These are phyloP conservation scores for Mucor racemosus DNA, from an alignment of 371 early-diverging fungal genomes.

Conservation along the genomic window DNA sequence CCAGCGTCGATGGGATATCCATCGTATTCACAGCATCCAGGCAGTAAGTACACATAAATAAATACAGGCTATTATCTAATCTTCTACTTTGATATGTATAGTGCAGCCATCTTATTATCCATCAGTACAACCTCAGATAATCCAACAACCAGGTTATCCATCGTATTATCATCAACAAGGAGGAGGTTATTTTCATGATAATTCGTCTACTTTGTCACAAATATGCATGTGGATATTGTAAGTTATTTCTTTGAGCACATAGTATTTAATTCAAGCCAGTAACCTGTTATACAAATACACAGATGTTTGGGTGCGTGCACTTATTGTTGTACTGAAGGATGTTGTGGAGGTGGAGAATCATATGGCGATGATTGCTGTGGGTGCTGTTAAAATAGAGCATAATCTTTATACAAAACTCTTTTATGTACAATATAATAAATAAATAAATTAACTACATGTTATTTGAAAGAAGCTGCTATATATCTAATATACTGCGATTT, in stretches of 20 bases:
- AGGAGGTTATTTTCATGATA: neutral
- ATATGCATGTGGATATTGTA: conserved; percentile 3
- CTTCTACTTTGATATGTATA: neutral
- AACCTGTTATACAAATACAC: neutral
- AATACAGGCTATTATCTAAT: neutral
- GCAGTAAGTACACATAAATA: neutral
- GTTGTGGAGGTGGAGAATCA: neutral
- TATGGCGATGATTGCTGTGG: neutral
- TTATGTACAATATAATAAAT: neutral
- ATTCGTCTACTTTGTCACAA: neutral
- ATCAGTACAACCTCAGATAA: neutral
- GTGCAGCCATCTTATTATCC: conserved; percentile 1
- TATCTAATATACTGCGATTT: too few relatives aligned
- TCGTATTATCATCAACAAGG: neutral
- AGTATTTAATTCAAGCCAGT: too few relatives aligned
- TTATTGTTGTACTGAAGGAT: neutral
- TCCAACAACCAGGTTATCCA: neutral
- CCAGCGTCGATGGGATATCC: neutral
- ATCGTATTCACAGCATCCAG: neutral
- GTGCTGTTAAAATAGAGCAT: neutral
- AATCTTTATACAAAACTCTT: neutral
- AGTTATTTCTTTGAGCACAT: neutral
- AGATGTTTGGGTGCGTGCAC: neutral
- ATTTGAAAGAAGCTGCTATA: too few relatives aligned
- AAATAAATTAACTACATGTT: neutral